Evolutionary conservation across 257 asterid genomes (phyloP).

Genomic region (Buddleja alternifolia): DNA sequence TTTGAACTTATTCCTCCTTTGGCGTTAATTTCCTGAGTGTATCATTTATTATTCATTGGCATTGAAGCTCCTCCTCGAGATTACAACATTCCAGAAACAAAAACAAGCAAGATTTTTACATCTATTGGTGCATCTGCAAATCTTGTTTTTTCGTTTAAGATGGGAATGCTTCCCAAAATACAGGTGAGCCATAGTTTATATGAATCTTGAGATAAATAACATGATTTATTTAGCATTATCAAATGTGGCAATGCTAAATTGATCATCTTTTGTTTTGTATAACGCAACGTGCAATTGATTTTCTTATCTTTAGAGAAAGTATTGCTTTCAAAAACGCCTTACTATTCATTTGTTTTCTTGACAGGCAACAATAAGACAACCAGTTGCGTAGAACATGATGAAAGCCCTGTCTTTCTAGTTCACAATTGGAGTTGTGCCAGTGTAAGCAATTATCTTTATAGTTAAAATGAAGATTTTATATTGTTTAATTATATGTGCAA

Average conservation of each 20-base stretch:
- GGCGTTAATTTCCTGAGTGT: slow-evolving; percentile 4
- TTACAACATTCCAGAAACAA: slow-evolving; percentile 65
- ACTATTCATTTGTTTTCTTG: slow-evolving; percentile 18
- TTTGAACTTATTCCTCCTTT: background rate
- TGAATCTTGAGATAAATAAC: no score
- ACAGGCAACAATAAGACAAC: slow-evolving; percentile 91
- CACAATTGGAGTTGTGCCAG: slow-evolving; percentile 77
- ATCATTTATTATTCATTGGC: no score
- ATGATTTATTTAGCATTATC: background rate
- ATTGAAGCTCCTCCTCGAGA: slow-evolving; percentile 63
- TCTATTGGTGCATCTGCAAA: slow-evolving; percentile 83
- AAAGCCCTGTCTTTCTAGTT: slow-evolving; percentile 90
- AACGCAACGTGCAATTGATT: no score
- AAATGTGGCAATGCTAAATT: no score
- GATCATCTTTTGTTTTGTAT: no score
- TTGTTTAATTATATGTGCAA: no score
- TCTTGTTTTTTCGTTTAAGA: slow-evolving; percentile 89
- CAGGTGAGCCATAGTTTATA: slow-evolving; percentile 60
- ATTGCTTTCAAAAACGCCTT: background rate
- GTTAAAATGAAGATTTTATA: no score
- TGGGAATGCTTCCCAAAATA: slow-evolving; percentile 98
- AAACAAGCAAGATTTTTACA: slow-evolving; percentile 55
- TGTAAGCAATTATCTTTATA: slow-evolving; percentile 81
- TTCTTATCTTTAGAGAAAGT: background rate
- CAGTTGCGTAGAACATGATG: slow-evolving; percentile 88